phyloP scores from a whole-genome alignment of 352 stramenopile species.

The Phytophthora melonis region DNA sequence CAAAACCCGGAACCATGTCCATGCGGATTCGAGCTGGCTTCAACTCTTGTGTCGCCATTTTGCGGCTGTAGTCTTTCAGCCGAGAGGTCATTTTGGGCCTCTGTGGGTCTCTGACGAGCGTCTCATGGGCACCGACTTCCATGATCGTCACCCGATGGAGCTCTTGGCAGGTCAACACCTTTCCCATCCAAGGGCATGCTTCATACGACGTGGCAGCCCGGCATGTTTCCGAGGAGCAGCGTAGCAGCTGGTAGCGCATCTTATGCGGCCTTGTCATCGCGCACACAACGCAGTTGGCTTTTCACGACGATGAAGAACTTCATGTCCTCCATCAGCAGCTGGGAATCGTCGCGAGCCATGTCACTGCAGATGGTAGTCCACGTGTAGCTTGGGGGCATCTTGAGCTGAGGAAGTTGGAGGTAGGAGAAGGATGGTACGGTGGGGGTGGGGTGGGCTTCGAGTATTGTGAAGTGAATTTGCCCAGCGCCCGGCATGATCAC shows the following conservation, averaged over 20 bases:
- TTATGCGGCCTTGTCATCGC: too few relatives aligned
- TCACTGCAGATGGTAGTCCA: constrained; percentile 1
- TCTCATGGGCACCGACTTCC: background rate
- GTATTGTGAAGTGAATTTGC: too few relatives aligned
- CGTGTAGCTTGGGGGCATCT: background rate
- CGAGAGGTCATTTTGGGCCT: background rate
- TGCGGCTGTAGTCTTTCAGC: background rate
- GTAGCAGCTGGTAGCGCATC: constrained; percentile 8
- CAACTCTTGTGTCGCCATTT: constrained; percentile 1
- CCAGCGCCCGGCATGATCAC: too few relatives aligned
- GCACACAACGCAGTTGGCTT: background rate
- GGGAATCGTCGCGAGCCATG: constrained; percentile 1
- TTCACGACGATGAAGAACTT: constrained; percentile 3
- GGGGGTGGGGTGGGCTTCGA: too few relatives aligned
- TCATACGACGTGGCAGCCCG: background rate
- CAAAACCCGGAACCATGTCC: background rate
- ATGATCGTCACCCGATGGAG: background rate
- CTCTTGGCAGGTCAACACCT: constrained; percentile 9
- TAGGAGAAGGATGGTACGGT: too few relatives aligned
- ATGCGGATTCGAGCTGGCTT: background rate
- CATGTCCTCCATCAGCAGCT: constrained; percentile 12
- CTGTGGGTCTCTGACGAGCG: background rate
- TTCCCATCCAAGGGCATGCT: background rate
- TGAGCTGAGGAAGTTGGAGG: too few relatives aligned
- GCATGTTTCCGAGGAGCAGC: background rate